Conservation (phyloP, 2,329 filamentous ascomycete species). For the Claviceps spartinae region DNA sequence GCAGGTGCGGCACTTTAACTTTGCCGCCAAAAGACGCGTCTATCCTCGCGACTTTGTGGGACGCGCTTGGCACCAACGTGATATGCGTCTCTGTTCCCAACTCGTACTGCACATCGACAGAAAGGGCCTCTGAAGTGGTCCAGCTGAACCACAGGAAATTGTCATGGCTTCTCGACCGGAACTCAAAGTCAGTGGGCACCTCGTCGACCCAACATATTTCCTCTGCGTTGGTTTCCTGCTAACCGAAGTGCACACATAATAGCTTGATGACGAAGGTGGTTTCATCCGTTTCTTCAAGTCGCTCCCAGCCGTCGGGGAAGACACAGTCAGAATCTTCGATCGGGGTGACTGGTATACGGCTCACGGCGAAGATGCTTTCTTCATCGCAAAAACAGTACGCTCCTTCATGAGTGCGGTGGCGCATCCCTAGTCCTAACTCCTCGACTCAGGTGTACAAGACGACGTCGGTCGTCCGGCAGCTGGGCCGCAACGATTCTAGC, state of each 20-base stretch:
- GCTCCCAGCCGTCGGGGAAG: slow-evolving; percentile 55
- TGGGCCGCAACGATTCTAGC: slow-evolving; percentile 73
- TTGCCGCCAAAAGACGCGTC: slow-evolving; percentile 10
- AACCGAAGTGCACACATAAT: neutral
- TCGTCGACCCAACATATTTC: neutral
- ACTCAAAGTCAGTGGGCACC: slow-evolving; percentile 40
- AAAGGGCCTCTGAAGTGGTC: neutral
- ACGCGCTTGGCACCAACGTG: slow-evolving; percentile 3
- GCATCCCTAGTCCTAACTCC: neutral
- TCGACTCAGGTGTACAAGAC: slow-evolving; percentile 78
- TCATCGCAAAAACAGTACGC: slow-evolving; percentile 63
- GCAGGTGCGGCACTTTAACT: slow-evolving; percentile 10
- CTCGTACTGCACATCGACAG: neutral
- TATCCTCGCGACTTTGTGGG: slow-evolving; percentile 1
- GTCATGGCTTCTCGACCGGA: slow-evolving; percentile 60
- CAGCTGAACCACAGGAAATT: slow-evolving; percentile 1
- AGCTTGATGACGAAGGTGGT: slow-evolving; percentile 92
- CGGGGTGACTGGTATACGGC: slow-evolving; percentile 91
- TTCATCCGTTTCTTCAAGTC: slow-evolving; percentile 95
- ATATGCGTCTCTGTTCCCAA: neutral
- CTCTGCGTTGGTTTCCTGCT: neutral
- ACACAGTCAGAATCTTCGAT: slow-evolving; percentile 83
- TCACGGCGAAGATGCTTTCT: slow-evolving; percentile 73
- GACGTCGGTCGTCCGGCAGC: slow-evolving; percentile 81
- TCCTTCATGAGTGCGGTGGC: neutral